phyloP scores from a whole-genome alignment of 495 filamentous ascomycete species.

The Gamarada debralockiae region DNA sequence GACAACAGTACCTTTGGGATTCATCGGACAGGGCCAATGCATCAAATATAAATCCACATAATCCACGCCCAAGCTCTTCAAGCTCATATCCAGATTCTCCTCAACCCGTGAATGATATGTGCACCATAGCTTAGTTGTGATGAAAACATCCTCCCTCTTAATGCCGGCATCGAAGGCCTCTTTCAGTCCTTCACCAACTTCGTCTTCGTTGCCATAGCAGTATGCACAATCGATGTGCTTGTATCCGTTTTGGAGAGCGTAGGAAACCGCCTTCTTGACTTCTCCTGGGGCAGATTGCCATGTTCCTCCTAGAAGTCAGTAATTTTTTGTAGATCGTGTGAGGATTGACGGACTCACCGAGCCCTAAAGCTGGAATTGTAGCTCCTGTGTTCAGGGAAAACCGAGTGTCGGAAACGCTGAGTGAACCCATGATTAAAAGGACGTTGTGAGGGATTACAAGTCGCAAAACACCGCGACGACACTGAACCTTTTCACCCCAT shows the following conservation, averaged over 20 bases:
- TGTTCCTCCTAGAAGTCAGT: too few relatives aligned
- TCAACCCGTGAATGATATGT: constrained; percentile 65
- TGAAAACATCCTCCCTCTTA: constrained; percentile 65
- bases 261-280: constrained; percentile 47
- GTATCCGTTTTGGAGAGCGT: constrained; percentile 60
- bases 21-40: constrained; percentile 82
- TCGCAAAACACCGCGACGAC: too few relatives aligned
- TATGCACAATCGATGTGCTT: constrained; percentile 55
- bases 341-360: too few relatives aligned
- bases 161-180: constrained; percentile 65
- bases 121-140: constrained; percentile 79
- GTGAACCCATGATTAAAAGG: too few relatives aligned
- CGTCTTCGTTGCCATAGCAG: constrained; percentile 57
- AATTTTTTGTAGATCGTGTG: too few relatives aligned
- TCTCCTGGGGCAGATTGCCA: constrained; percentile 71
- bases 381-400: too few relatives aligned
- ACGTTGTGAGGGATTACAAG: too few relatives aligned
- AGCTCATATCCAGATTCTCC: constrained; percentile 60
- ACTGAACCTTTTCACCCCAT: too few relatives aligned
- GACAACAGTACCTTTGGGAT: constrained; percentile 40
- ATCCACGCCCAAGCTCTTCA: constrained; percentile 64
- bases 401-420: too few relatives aligned
- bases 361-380: too few relatives aligned
- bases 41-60: constrained; percentile 79
- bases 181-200: constrained; percentile 50